Percentiles rank a stretch among this genome's conserved stretches.
Conservation (phyloP, 805 yeast species). For the Trichomonascus vanleenenianus region DNA sequence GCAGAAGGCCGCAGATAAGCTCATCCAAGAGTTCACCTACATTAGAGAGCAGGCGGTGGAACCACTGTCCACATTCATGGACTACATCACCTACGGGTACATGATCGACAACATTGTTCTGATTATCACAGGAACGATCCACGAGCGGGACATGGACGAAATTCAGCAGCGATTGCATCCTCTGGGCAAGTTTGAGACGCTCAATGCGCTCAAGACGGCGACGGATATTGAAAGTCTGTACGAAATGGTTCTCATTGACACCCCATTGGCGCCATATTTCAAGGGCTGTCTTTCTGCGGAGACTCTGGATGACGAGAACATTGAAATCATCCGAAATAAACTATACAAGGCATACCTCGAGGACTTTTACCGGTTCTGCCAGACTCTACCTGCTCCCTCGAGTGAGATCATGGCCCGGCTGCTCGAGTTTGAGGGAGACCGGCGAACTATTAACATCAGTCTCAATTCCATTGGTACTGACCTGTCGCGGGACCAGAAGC, state of each 20-base stretch:
- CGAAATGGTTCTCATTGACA: slow-evolving; percentile 86
- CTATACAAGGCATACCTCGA: slow-evolving; percentile 90
- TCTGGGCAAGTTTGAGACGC: slow-evolving; percentile 95
- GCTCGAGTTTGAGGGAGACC: slow-evolving; percentile 87
- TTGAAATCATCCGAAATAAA: slow-evolving; percentile 88
- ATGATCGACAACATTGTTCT: slow-evolving; percentile 97
- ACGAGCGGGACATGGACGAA: slow-evolving; percentile 78
- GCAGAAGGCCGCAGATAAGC: slow-evolving; percentile 61
- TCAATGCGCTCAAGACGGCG: slow-evolving; percentile 91
- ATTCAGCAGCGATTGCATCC: slow-evolving; percentile 91
- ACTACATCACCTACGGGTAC: slow-evolving; percentile 89
- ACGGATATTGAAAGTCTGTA: slow-evolving; percentile 92
- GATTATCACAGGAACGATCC: slow-evolving; percentile 95
- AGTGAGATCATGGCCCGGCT: slow-evolving; percentile 71
- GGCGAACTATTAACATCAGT: slow-evolving; percentile 86
- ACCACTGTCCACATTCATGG: slow-evolving; percentile 74
- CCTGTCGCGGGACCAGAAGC: slow-evolving; percentile 63
- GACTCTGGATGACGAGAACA: slow-evolving; percentile 90
- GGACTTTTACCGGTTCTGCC: slow-evolving; percentile 67
- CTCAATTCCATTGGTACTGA: slow-evolving; percentile 84
- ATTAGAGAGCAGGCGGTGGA: slow-evolving; percentile 78
- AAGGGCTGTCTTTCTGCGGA: slow-evolving; percentile 75
- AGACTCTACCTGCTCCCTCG: slow-evolving; percentile 65
- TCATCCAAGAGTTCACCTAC: slow-evolving; percentile 79
- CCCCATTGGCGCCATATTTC: slow-evolving; percentile 96